Evolutionary conservation across 2,329 filamentous ascomycete species (phyloP), one percentile per base, ranked within the genome.

Genomic region (Fusarium praegraminearum): DNA sequence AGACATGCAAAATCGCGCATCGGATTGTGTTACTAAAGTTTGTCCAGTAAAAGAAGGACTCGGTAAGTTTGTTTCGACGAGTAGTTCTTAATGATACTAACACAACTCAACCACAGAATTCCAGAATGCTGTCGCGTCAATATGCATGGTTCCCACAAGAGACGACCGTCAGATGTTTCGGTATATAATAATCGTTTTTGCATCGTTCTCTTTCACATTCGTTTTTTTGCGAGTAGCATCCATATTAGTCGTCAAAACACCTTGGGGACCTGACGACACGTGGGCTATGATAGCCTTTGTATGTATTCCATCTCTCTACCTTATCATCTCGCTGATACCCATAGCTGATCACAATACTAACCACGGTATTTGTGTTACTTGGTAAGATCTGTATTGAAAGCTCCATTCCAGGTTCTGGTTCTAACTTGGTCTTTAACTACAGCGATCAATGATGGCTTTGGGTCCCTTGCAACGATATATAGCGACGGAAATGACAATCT

Each of bases 271-370:
- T 3, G 57, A 60, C 22, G 53, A 60, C 28, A 47, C 33, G 0
- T 60, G 57, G 57, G 41, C 8, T 2, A 4, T 33, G 0, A 10
- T 58, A 11, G 36, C 57, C 0, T 33, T 47, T n/a, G 57, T 60
- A 47, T 20, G 40, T 40, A 2, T 16, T 20, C 9, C 3, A 22
- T 24, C 7, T 18, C 8, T 12, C 36, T 40, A 7, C 7, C 13
- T 7, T 2, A 2, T 1, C 3, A 1, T 13, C 1, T 3, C 8
- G 1, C 3, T 11, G 0, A 8, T 24, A 6, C 22, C 60, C 3
- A 50, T 10, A 5, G 0, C 3, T 22, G 5, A 7, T 40, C 11
- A 22, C 7, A 12, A 20, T 40, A 20, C 36, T n/a, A 22, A 22
- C 36, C 12, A 40, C 36, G n/a, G n/a, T 20, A 7, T 40, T 40